A percentile compares a stretch with the other conserved stretches of the same genome.
These are phyloP conservation scores for Solanum bulbocastanum DNA, from an alignment of 257 asterid genomes.

Conservation along the genomic window DNA sequence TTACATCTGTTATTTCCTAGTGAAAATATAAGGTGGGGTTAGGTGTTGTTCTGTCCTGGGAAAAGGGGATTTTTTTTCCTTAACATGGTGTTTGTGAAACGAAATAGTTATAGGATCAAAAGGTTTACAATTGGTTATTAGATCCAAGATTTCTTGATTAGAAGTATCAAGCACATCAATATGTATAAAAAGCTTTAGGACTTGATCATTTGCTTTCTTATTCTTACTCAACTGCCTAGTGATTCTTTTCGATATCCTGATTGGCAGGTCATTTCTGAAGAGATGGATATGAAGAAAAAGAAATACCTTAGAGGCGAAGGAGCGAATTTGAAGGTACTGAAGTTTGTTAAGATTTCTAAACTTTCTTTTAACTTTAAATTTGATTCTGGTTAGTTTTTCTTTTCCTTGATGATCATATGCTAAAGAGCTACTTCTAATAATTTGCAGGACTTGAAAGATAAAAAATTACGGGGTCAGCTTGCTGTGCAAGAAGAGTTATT, in stretches of 20 bases:
- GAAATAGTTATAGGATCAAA: not conserved
- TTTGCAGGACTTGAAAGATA: constrained; percentile 53
- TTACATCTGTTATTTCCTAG: not conserved
- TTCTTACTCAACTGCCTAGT: not conserved
- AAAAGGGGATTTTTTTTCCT: not conserved
- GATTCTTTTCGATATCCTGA: not conserved
- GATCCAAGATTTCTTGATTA: not conserved
- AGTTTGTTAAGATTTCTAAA: not conserved
- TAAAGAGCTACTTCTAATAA: not conserved
- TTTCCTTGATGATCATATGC: not conserved
- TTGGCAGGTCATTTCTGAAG: constrained; percentile 43
- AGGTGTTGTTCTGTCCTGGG: not conserved
- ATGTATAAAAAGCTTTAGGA: not conserved
- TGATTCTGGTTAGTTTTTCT: not conserved
- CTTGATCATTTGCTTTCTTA: not conserved
- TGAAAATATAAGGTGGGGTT: not conserved
- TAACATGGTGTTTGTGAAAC: not conserved
- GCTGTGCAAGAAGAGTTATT: constrained; percentile 58
- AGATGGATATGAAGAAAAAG: constrained; percentile 42
- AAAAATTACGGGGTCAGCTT: constrained; percentile 80
- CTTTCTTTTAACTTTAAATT: not conserved
- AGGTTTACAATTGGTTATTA: not conserved
- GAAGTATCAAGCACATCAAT: not conserved
- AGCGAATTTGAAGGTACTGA: constrained; percentile 55
- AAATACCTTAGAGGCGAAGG: constrained; percentile 79